phyloP scores from a whole-genome alignment of 73 alveolate genomes.

The Halteria grandinella region DNA sequence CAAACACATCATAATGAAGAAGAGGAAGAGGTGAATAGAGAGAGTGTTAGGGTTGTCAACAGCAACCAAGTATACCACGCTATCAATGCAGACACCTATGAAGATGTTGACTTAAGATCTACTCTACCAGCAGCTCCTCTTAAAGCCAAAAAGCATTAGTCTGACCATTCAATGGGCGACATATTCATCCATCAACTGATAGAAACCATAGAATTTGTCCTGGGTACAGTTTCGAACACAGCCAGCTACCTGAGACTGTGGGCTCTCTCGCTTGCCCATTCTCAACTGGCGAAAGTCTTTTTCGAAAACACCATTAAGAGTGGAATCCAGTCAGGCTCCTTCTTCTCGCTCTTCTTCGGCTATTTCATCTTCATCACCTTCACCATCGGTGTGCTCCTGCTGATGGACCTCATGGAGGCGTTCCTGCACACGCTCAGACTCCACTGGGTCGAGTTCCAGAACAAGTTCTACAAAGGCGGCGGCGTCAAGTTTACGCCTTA shows the following conservation, averaged over 20 bases:
- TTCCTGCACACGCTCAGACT: conserved; percentile 95
- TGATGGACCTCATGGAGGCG: conserved; percentile 97
- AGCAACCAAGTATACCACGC: no score
- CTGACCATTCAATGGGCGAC: conserved; percentile 75
- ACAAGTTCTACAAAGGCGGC: conserved; percentile 89
- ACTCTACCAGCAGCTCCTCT: no score
- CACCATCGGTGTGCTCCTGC: conserved; percentile 85
- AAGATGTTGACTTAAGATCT: no score
- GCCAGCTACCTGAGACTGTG: conserved; percentile 98
- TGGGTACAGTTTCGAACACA: conserved; percentile 98
- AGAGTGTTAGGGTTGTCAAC: no score
- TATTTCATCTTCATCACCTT: conserved; percentile 73
- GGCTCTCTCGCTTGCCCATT: conserved; percentile 99
- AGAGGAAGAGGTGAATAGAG: no score
- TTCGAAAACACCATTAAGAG: conserved; percentile 73
- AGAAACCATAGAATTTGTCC: conserved; percentile 96
- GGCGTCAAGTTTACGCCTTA: conserved; percentile 82
- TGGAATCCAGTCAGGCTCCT: conserved; percentile 36
- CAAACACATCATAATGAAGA: no score
- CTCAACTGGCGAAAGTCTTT: conserved; percentile 92
- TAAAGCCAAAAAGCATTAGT: no score
- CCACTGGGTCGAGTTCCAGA: conserved; percentile 98
- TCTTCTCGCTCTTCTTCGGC: conserved; percentile 44
- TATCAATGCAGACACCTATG: no score
- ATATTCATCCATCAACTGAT: conserved; percentile 86